Percentiles rank a stretch among this genome's conserved stretches.
phyloP scores from a whole-genome alignment of 2,329 filamentous ascomycete genomes.

The Intubia oerlemansii region DNA sequence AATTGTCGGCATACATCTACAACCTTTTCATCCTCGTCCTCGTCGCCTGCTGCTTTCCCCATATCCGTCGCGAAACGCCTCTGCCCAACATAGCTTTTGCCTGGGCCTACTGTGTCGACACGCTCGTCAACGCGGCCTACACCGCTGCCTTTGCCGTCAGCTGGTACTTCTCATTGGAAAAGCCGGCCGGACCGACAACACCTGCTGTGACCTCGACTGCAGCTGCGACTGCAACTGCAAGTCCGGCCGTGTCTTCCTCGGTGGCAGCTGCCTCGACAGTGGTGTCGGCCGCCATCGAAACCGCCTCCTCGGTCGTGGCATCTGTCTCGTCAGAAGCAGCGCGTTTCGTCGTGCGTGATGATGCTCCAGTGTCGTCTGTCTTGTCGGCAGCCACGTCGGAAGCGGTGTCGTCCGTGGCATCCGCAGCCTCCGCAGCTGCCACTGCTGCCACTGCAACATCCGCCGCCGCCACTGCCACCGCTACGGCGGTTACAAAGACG shows the following conservation, averaged over 20 bases:
- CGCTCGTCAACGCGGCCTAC: conserved; percentile 59
- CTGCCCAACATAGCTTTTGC: conserved; percentile 64
- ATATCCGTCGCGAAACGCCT: conserved; percentile 59
- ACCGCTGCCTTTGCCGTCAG: conserved; percentile 62
- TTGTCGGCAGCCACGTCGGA: not conserved
- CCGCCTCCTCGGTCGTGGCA: not conserved
- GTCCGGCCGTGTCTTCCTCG: not conserved
- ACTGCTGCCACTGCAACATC: not conserved
- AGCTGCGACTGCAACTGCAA: not conserved
- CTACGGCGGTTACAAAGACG: not conserved
- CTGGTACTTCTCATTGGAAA: conserved; percentile 46
- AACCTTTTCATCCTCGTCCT: conserved; percentile 50
- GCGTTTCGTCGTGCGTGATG: not conserved
- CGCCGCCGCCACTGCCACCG: not conserved
- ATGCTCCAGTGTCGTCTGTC: too few species aligned
- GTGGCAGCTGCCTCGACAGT: not conserved
- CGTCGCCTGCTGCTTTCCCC: conserved; percentile 49
- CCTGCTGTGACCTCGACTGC: not conserved
- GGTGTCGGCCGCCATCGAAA: not conserved
- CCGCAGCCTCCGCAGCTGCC: too few species aligned
- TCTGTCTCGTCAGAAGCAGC: too few species aligned
- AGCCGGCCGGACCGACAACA: not conserved
- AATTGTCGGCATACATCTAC: conserved; percentile 84
- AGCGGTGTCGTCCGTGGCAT: too few species aligned
- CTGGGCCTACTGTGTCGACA: conserved; percentile 72